Evolutionary conservation across 352 stramenopile species (phyloP).

Genomic region (Globisporangium barbulae): DNA sequence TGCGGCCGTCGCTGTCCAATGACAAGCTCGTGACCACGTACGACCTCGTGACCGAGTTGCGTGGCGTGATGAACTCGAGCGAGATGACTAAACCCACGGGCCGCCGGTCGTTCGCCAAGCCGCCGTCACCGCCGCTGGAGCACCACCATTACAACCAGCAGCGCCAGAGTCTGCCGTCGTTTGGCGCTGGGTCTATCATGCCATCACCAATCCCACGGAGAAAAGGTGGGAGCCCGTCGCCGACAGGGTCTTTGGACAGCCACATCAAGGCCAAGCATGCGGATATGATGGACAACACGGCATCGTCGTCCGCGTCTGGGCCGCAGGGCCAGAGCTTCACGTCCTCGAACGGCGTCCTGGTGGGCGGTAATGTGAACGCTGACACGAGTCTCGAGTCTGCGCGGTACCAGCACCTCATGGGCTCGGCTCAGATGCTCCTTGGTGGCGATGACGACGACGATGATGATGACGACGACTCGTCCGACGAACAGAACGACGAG

Average conservation of each 20-base stretch:
- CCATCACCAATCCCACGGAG: conserved; percentile 13
- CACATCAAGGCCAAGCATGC: conserved; percentile 6
- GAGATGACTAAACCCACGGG: conserved; percentile 35
- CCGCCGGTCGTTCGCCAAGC: conserved; percentile 28
- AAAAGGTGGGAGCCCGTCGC: conserved; percentile 10
- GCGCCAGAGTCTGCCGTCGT: conserved; percentile 15
- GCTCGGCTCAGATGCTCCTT: conserved; percentile 16
- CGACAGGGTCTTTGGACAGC: conserved; percentile 7
- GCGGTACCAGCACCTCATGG: conserved; percentile 17
- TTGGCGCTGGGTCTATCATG: conserved; percentile 8
- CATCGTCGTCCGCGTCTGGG: conserved; percentile 11
- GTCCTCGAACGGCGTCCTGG: conserved; percentile 15
- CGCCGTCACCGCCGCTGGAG: conserved; percentile 21
- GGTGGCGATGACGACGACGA: conserved; percentile 21
- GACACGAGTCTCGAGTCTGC: conserved; percentile 16
- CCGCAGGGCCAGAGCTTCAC: conserved; percentile 15
- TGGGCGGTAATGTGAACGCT: conserved; percentile 9
- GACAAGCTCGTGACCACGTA: conserved; percentile 33
- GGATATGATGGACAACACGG: conserved; percentile 15
- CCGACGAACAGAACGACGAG: conserved; percentile 34
- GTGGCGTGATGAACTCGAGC: conserved; percentile 67
- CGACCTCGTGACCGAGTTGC: conserved; percentile 52
- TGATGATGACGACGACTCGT: conserved; percentile 28
- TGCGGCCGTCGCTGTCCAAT: conserved; percentile 15
- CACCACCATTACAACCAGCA: conserved; percentile 7